These are phyloP conservation scores for Trichophyton schoenleinii DNA, from an alignment of 2,329 filamentous ascomycete genomes.

Conservation along the genomic window DNA sequence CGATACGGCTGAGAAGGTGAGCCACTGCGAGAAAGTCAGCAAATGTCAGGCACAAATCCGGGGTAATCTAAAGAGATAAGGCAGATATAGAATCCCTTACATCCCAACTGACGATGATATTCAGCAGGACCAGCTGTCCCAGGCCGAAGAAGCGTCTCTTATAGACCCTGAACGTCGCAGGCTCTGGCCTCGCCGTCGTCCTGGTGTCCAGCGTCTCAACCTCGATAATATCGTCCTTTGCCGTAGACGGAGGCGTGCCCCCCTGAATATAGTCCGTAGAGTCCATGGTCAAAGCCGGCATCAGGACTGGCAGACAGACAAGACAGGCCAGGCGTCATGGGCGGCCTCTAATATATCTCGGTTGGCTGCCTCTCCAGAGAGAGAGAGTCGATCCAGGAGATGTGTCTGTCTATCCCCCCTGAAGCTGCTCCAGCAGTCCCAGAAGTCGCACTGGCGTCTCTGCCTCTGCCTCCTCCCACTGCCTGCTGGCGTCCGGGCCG, in stretches of 20 bases:
- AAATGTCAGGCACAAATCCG: too few species aligned
- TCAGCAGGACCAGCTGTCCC: constrained; percentile 69
- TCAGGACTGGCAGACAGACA: background rate
- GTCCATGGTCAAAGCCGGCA: background rate
- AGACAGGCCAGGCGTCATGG: background rate
- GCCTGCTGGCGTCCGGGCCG: background rate
- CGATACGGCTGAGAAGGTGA: constrained; percentile 79
- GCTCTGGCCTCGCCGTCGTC: background rate
- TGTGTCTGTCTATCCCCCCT: background rate
- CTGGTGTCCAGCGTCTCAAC: background rate
- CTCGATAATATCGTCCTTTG: background rate
- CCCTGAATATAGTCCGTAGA: background rate
- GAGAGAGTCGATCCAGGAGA: too few species aligned
- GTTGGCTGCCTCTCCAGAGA: too few species aligned
- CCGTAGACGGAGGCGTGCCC: background rate
- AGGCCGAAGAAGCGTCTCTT: constrained; percentile 84
- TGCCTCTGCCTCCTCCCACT: background rate
- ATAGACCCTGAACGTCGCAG: constrained; percentile 47
- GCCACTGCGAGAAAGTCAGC: constrained; percentile 49
- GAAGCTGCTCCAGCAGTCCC: too few species aligned
- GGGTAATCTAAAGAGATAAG: background rate
- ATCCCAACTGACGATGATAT: constrained; percentile 91
- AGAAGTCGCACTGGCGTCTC: background rate
- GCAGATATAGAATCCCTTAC: constrained; percentile 43
- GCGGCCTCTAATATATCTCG: background rate